Percentiles rank a stretch among this genome's conserved stretches.
phyloP scores from a whole-genome alignment of 495 filamentous ascomycete species.

The Emericellopsis terricola region DNA sequence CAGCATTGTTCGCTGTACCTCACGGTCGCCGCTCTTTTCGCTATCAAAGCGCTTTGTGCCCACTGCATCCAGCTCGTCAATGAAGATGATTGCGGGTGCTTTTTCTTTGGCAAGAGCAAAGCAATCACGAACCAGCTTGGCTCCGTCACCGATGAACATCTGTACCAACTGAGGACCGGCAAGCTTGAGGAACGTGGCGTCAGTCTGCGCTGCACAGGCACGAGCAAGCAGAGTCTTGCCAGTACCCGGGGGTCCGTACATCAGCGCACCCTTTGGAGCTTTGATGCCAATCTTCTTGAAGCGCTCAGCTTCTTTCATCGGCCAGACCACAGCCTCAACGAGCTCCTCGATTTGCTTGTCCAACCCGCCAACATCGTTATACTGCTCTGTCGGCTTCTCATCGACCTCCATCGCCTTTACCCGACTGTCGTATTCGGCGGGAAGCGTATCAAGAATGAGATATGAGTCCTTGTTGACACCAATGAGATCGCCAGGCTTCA shows the following conservation, averaged over 20 bases:
- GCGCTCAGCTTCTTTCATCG: conserved; percentile 96
- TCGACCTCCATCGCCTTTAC: conserved; percentile 99
- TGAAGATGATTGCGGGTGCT: conserved; percentile 97
- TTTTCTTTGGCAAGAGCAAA: conserved; percentile 98
- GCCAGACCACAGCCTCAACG: conserved; percentile 98
- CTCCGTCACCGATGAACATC: conserved; percentile 99
- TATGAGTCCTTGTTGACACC: conserved; percentile 99
- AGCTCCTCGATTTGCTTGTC: conserved; percentile 99
- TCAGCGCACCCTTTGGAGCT: conserved; percentile 94
- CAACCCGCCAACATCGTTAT: conserved; percentile 90
- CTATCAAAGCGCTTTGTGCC: conserved; percentile 98
- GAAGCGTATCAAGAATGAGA: conserved; percentile 91
- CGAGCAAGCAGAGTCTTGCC: conserved; percentile 94
- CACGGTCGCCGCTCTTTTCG: conserved; percentile 93
- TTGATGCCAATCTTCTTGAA: conserved; percentile 99
- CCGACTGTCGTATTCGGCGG: conserved; percentile 97
- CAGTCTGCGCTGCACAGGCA: conserved; percentile 93
- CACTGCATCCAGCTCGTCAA: conserved; percentile 93
- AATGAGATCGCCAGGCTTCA: conserved; percentile 91
- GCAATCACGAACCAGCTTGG: conserved; percentile 92
- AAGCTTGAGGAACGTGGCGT: conserved; percentile 97
- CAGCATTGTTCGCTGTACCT: conserved; percentile 98
- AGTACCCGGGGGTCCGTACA: conserved; percentile 97
- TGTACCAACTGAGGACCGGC: conserved; percentile 97
- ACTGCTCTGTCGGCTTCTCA: conserved; percentile 99